Evolutionary conservation across 768 basidiomycete species (phyloP).

Genomic region (Glaciozyma martinii): DNA sequence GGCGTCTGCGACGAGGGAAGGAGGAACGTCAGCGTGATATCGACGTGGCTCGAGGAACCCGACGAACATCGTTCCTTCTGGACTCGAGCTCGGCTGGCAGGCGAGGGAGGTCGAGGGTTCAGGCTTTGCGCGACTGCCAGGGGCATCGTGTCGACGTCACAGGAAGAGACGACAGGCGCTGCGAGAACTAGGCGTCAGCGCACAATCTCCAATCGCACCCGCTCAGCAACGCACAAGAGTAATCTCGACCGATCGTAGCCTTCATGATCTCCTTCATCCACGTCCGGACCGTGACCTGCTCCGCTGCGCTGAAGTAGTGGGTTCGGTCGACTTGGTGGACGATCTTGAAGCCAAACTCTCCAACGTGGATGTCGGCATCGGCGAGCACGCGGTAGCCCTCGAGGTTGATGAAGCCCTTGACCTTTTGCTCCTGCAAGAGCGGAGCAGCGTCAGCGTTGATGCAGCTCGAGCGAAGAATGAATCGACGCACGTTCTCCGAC

Average conservation of each 20-base stretch:
- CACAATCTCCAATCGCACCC: background rate
- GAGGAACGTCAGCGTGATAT: slow-evolving; percentile 64
- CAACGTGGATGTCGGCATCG: slow-evolving; percentile 79
- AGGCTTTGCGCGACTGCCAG: slow-evolving; percentile 89
- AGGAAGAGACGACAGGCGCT: slow-evolving; percentile 93
- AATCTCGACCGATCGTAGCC: slow-evolving; percentile 89
- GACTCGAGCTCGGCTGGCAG: slow-evolving; percentile 80
- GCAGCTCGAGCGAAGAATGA: background rate
- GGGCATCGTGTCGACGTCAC: slow-evolving; percentile 93
- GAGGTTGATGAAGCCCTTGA: slow-evolving; percentile 93
- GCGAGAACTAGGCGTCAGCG: background rate
- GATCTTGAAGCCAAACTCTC: slow-evolving; percentile 89
- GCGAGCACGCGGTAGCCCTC: slow-evolving; percentile 84
- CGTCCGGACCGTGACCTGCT: slow-evolving; percentile 72
- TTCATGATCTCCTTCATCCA: slow-evolving; percentile 99
- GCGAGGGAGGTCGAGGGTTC: slow-evolving; percentile 92
- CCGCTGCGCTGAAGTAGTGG: slow-evolving; percentile 86
- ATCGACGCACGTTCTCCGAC: slow-evolving; percentile 45
- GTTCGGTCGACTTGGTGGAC: slow-evolving; percentile 78
- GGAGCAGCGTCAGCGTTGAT: slow-evolving; percentile 2
- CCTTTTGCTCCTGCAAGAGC: slow-evolving; percentile 66
- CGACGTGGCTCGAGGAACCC: slow-evolving; percentile 52
- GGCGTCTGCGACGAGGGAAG: slow-evolving; percentile 50
- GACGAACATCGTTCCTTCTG: slow-evolving; percentile 58
- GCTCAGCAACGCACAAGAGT: slow-evolving; percentile 55